A percentile compares a stretch with the other conserved stretches of the same genome.
Evolutionary conservation across 1,139 yeast species (phyloP).

Genomic region (Meyerozyma athensensis): DNA sequence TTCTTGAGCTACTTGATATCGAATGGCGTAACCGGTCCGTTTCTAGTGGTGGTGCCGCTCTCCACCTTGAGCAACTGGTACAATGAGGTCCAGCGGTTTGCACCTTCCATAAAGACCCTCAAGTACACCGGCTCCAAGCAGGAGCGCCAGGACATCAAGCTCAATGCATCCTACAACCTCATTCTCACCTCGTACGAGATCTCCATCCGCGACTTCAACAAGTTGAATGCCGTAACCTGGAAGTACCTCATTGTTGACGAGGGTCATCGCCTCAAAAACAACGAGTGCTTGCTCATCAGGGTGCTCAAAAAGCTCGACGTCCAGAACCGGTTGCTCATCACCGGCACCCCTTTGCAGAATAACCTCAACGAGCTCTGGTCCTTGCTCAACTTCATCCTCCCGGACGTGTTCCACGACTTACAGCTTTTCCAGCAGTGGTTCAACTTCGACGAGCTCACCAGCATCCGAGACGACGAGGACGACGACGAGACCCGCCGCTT

Average conservation of each 20-base stretch:
- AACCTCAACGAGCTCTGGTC: conserved; percentile 90
- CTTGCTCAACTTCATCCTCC: conserved; percentile 77
- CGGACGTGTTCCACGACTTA: conserved; percentile 87
- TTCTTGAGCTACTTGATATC: conserved; percentile 73
- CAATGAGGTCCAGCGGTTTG: conserved; percentile 63
- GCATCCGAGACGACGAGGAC: conserved; percentile 22
- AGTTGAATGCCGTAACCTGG: conserved; percentile 57
- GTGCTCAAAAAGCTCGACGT: conserved; percentile 64
- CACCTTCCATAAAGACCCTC: conserved; percentile 64
- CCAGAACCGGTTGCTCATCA: conserved; percentile 67
- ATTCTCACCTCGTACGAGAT: conserved; percentile 82
- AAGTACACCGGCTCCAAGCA: conserved; percentile 64
- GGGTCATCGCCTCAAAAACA: conserved; percentile 86
- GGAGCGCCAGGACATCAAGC: conserved; percentile 40
- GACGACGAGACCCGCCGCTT: conserved; percentile 31
- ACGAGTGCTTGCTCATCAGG: conserved; percentile 67
- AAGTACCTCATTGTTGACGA: conserved; percentile 90
- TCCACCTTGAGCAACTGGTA: conserved; percentile 87
- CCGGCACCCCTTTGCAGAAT: conserved; percentile 94
- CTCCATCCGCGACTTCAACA: conserved; percentile 59
- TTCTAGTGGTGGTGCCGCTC: conserved; percentile 80
- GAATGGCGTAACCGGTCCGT: conserved; percentile 79
- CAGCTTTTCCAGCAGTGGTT: conserved; percentile 92
- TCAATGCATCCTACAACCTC: conserved; percentile 32
- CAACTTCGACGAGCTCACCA: conserved; percentile 60